Evolutionary conservation across 2,329 filamentous ascomycete species (phyloP), one percentile per base, ranked within the genome.

Genomic region (Chaetomiaceae sp.): DNA sequence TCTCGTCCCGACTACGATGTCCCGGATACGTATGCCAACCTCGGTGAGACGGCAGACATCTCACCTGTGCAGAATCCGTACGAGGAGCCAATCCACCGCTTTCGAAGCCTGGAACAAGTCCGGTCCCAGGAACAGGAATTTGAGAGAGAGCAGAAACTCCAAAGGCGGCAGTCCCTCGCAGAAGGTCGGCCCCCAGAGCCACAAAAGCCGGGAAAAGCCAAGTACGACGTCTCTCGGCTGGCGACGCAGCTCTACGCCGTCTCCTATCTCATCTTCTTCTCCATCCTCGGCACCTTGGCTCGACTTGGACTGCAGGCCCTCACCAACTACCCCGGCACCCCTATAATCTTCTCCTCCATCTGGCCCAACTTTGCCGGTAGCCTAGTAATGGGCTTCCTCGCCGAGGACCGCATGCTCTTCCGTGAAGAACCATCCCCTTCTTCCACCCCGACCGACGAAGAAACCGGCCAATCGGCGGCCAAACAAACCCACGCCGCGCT

Each of bases 311-410:
- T 96, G 7, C 82, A 90, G 63, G 84, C 85, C 41, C 70, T 96
- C 45, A 93, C 89, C 0, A 81, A 34, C 4, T 96, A 95, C 65
- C 83, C 86, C 1, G 86, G 85, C 19, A 81, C 87, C 0, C 89
- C 90, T 0, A 73, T 93, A 19, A 73, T 81, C 5, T 91, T 88
- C 49, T 78, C 82, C 44, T 83, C 87, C 2, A 69, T 95, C 19
- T 97, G 92, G 92, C 85, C 90, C 54, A 96, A 97, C 62, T 85
- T 96, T 41, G 81, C 75, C 1, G 92, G 92, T 1, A 86, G 87
- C 49, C 64, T 95, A 0, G 59, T 95, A 51, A 87, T 97, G 81
- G 92, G 93, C 2, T 95, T 95, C 63, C 75, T 96, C 2, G 72
- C 80, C 9, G 88, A 96, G 68, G 89, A 96, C 62, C 76, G 81